Evolutionary conservation across 1,284 basidiomycete genomes (phyloP).

Genomic region (Dichomitus squalens): DNA sequence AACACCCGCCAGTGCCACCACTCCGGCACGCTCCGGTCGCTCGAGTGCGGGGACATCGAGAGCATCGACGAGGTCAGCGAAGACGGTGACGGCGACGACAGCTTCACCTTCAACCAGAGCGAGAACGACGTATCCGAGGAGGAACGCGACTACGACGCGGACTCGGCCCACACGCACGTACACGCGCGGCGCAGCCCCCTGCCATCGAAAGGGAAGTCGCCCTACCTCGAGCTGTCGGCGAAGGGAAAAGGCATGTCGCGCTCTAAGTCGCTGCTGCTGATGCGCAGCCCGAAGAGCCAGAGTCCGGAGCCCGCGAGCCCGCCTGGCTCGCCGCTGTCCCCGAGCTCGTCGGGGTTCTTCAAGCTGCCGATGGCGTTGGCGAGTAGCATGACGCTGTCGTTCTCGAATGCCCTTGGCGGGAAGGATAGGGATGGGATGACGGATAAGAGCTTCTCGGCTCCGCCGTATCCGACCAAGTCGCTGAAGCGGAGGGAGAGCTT

Average conservation of each 20-base stretch:
- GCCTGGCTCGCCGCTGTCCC: slow-evolving; percentile 26
- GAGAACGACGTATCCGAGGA: neutral
- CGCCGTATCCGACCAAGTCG: neutral
- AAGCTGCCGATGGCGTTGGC: slow-evolving; percentile 28
- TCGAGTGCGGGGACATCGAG: slow-evolving; percentile 18
- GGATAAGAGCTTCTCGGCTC: slow-evolving; percentile 16
- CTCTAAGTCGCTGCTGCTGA: slow-evolving; percentile 1
- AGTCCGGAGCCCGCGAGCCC: slow-evolving; percentile 18
- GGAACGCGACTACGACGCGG: slow-evolving; percentile 12
- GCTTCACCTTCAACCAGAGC: too few species aligned
- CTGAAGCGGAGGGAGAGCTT: slow-evolving; percentile 33
- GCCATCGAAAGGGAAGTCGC: slow-evolving; percentile 13
- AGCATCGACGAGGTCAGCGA: slow-evolving; percentile 23
- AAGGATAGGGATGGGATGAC: neutral
- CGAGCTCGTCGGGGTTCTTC: slow-evolving; percentile 25
- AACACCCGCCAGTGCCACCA: slow-evolving; percentile 26
- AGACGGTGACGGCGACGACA: slow-evolving; percentile 13
- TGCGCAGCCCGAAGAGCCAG: slow-evolving; percentile 8
- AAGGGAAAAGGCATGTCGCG: slow-evolving; percentile 6
- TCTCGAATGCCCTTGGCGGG: slow-evolving; percentile 17
- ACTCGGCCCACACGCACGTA: neutral
- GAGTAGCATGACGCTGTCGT: slow-evolving; percentile 31
- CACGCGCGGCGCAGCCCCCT: slow-evolving; percentile 7
- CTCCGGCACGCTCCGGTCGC: slow-evolving; percentile 26
- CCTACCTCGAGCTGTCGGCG: slow-evolving; percentile 14